Evolutionary conservation across 345 rosid genomes (phyloP).

Genomic region (Moringa oleifera): DNA sequence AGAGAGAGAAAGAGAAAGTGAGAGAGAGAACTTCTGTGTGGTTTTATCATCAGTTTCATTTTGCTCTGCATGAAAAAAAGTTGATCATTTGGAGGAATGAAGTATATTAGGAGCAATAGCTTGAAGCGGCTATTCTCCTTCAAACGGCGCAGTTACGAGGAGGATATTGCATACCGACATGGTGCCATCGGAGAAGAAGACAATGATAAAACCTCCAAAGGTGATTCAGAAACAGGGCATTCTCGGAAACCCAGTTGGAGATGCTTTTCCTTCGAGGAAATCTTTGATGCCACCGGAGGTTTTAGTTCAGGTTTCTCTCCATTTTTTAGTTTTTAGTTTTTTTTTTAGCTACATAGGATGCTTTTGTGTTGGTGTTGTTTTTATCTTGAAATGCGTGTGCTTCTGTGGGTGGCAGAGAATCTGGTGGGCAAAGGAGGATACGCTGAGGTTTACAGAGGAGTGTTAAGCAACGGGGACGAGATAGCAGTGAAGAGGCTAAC

Average conservation of each 20-base stretch:
- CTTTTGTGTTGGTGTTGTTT: not conserved
- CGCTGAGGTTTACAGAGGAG: conserved; percentile 87
- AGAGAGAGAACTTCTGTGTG: not conserved
- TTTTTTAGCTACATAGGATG: too few species aligned
- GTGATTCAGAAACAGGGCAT: conserved; percentile 29
- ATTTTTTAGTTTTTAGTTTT: too few species aligned
- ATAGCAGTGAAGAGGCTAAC: conserved; percentile 87
- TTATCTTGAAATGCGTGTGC: not conserved
- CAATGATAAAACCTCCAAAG: conserved; percentile 17
- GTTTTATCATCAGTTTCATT: not conserved
- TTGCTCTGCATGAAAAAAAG: conserved; percentile 23
- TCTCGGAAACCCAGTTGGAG: conserved; percentile 72
- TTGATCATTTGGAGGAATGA: conserved; percentile 40
- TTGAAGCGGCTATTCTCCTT: conserved; percentile 77
- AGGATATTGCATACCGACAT: conserved; percentile 22
- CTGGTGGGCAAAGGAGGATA: conserved; percentile 90
- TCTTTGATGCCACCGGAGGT: conserved; percentile 61
- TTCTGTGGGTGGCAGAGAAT: conserved; percentile 37
- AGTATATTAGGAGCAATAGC: conserved; percentile 73
- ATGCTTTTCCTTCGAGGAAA: conserved; percentile 88
- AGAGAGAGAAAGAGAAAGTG: too few species aligned
- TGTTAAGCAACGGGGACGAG: conserved; percentile 42
- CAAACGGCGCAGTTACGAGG: conserved; percentile 56
- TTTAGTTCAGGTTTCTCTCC: conserved; percentile 69
- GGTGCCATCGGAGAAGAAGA: conserved; percentile 12